Percentiles rank a stretch among this genome's conserved stretches.
phyloP scores from a whole-genome alignment of 208 protist species.

The Acanthamoeba triangularis region DNA sequence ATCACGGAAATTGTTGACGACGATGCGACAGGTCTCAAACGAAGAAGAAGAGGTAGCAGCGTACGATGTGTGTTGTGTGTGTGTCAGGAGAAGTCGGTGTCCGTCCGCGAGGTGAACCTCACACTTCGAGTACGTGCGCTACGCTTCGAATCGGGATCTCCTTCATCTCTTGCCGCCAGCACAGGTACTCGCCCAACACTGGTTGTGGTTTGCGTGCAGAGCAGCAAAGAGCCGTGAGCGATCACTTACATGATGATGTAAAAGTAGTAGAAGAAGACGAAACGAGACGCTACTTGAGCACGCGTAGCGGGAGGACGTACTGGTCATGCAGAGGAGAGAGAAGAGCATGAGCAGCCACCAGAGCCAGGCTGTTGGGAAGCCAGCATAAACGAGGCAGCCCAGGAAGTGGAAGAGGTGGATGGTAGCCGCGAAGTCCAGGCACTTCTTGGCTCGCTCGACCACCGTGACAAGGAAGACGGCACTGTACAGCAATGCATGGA shows the following conservation, averaged over 20 bases:
- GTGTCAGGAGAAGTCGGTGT: background rate
- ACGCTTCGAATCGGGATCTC: constrained; percentile 36
- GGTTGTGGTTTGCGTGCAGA: background rate
- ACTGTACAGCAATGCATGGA: background rate
- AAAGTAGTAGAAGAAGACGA: background rate
- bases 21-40: background rate
- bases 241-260: background rate
- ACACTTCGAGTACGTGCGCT: constrained; percentile 17
- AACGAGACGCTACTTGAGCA: no score
- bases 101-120: background rate
- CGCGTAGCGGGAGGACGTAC: background rate
- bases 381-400: constrained; percentile 18
- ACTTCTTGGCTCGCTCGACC: constrained; percentile 76
- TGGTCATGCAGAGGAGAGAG: constrained; percentile 25
- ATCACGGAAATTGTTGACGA: background rate
- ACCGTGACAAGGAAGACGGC: constrained; percentile 40
- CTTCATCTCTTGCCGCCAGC: constrained; percentile 67
- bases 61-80: background rate
- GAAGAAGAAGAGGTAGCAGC: background rate
- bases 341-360: constrained; percentile 62
- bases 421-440: constrained; percentile 71
- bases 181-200: constrained; percentile 74
- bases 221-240: no score
- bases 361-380: constrained; percentile 43
- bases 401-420: constrained; percentile 61